Conservation (phyloP, 331 rosid species). For the Prunus yedoensis region DNA sequence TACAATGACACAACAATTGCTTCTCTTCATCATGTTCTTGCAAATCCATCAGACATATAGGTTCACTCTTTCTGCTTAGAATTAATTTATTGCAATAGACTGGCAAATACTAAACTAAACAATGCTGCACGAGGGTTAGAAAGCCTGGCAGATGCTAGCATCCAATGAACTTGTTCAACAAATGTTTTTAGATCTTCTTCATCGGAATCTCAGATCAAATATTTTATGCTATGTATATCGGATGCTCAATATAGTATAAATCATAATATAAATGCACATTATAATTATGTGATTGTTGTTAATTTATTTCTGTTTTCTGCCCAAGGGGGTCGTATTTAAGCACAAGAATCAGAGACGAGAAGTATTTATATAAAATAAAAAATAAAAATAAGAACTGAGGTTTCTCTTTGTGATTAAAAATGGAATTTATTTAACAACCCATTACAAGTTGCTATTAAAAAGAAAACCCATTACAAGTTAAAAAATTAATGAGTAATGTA, state of each 20-base stretch:
- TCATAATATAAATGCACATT: not conserved
- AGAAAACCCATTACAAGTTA: conserved; percentile 14
- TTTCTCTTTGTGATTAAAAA: not conserved
- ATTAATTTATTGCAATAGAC: no score
- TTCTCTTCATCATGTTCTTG: no score
- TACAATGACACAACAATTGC: no score
- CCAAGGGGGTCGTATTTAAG: not conserved
- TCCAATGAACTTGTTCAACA: not conserved
- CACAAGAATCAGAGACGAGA: not conserved
- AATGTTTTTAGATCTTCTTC: not conserved
- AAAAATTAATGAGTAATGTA: not conserved
- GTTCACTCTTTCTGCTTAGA: no score
- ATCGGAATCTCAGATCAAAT: not conserved
- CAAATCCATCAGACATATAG: no score
- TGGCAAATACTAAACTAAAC: not conserved
- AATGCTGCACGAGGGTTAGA: conserved; percentile 8
- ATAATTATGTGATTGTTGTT: not conserved
- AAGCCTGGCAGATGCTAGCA: not conserved
- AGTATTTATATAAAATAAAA: not conserved
- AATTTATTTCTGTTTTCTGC: not conserved
- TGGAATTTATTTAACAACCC: conserved; percentile 2
- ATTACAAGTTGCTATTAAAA: no score
- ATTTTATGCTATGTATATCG: not conserved
- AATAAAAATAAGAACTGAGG: not conserved
- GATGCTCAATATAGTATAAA: not conserved